Percentiles rank a stretch among this genome's conserved stretches.
phyloP scores from a whole-genome alignment of 2,329 filamentous ascomycete genomes.

The Diaporthe aspalathi region DNA sequence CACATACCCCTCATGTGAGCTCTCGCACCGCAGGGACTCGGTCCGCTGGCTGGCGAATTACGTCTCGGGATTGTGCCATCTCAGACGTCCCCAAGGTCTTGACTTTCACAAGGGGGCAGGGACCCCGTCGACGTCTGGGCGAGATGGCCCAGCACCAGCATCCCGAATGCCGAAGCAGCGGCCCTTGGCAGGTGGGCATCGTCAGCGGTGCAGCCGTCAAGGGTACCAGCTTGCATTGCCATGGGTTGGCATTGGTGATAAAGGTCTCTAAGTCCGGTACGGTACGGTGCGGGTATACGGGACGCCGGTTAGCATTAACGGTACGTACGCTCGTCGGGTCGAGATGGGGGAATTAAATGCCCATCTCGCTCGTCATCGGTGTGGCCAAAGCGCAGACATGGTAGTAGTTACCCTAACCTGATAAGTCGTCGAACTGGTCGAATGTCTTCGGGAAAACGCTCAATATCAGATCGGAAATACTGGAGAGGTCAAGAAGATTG shows the following conservation, averaged over 20 bases:
- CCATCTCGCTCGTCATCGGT: background rate
- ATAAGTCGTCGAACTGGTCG: background rate
- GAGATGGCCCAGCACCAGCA: background rate
- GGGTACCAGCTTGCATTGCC: conserved; percentile 7
- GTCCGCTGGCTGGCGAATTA: conserved; percentile 26
- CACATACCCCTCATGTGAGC: conserved; percentile 20
- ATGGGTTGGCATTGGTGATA: conserved; percentile 23
- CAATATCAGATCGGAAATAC: background rate
- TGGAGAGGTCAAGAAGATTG: background rate
- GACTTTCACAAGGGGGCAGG: background rate
- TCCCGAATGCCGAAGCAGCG: conserved; percentile 38
- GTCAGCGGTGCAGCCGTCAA: conserved; percentile 6
- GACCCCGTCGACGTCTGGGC: background rate
- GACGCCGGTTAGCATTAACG: conserved; percentile 22
- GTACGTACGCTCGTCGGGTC: background rate
- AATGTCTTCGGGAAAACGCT: background rate
- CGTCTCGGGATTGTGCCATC: conserved; percentile 26
- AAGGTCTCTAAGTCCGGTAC: background rate
- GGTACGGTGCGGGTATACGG: conserved; percentile 2
- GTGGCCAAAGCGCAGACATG: background rate
- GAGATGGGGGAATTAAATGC: conserved; percentile 17
- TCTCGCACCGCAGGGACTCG: conserved; percentile 14
- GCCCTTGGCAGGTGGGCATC: conserved; percentile 25
- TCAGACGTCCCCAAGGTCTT: conserved; percentile 29
- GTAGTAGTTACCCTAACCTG: too few relatives aligned